phyloP scores from a whole-genome alignment of 768 basidiomycete species.

The Artomyces pyxidatus region DNA sequence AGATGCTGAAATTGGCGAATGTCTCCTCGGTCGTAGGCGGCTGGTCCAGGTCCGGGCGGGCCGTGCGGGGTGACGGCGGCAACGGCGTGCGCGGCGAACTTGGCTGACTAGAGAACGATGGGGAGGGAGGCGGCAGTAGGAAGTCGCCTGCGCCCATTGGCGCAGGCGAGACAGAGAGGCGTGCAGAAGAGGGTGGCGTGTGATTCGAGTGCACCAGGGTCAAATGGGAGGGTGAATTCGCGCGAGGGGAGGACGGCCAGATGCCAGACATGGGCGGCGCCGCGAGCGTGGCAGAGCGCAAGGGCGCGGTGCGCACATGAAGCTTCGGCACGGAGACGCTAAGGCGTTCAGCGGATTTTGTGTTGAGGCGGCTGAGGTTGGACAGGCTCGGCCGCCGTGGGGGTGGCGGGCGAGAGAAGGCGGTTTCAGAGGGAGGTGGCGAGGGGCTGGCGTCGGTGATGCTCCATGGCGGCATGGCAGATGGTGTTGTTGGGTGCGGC shows the following conservation, averaged over 20 bases:
- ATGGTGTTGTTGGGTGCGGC: slow-evolving; percentile 52
- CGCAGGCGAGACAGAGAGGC: slow-evolving; percentile 28
- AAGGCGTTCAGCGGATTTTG: slow-evolving; percentile 46
- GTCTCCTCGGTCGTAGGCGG: slow-evolving; percentile 55
- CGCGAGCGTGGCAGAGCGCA: slow-evolving; percentile 50
- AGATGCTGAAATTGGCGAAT: slow-evolving; percentile 68
- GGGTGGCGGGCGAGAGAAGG: slow-evolving; percentile 43
- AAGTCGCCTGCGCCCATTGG: slow-evolving; percentile 30
- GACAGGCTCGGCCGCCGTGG: slow-evolving; percentile 56
- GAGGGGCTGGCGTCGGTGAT: slow-evolving; percentile 47
- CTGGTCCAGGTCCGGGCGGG: slow-evolving; percentile 51
- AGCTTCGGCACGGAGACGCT: slow-evolving; percentile 43
- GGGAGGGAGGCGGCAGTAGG: slow-evolving; percentile 24
- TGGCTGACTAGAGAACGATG: slow-evolving; percentile 18
- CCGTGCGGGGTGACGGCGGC: slow-evolving; percentile 56
- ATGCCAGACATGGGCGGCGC: slow-evolving; percentile 34
- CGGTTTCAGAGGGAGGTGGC: slow-evolving; percentile 57
- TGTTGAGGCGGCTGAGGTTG: slow-evolving; percentile 53
- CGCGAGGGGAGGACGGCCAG: slow-evolving; percentile 18
- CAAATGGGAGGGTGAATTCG: slow-evolving; percentile 53
- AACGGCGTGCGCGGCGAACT: slow-evolving; percentile 31
- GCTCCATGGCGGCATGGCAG: slow-evolving; percentile 30
- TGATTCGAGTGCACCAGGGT: slow-evolving; percentile 52
- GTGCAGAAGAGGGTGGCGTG: slow-evolving; percentile 46
- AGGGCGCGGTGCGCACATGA: slow-evolving; percentile 50